Conservation (phyloP, 139 green algal species). For the Micromonas pusilla region DNA sequence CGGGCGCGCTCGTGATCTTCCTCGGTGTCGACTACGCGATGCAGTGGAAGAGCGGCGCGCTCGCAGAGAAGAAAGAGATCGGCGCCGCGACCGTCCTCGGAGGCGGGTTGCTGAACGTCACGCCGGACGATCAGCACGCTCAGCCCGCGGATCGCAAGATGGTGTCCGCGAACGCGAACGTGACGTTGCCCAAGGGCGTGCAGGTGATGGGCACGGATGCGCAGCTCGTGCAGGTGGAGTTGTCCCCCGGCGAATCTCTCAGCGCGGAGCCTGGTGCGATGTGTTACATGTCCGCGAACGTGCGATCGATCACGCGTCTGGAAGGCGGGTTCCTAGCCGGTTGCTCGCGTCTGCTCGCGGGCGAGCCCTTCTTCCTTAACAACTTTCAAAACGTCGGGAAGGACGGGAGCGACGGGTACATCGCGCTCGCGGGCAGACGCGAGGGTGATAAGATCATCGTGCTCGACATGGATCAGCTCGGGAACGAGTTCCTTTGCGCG, state of each 20-base stretch:
- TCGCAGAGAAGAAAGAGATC: too few relatives aligned
- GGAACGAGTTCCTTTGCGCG: slow-evolving; percentile 10
- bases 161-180: neutral
- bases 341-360: neutral
- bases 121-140: neutral
- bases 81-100: too few relatives aligned
- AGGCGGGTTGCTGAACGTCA: too few relatives aligned
- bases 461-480: neutral
- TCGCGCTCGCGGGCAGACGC: slow-evolving; percentile 1
- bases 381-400: slow-evolving; percentile 15
- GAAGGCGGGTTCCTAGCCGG: neutral
- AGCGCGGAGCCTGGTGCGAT: slow-evolving; percentile 17
- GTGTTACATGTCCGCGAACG: slow-evolving; percentile 24
- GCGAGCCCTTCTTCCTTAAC: slow-evolving; percentile 22
- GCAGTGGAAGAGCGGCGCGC: neutral
- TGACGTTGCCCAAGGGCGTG: slow-evolving; percentile 10
- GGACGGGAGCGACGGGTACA: slow-evolving; percentile 3
- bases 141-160: neutral
- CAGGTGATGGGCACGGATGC: neutral
- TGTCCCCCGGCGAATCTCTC: neutral
- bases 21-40: neutral
- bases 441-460: slow-evolving; percentile 18
- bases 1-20: neutral
- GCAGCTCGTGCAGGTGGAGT: slow-evolving; percentile 13
- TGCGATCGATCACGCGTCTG: slow-evolving; percentile 8